These are phyloP conservation scores for Ilyonectria sp. DNA, from an alignment of 2,329 filamentous ascomycete genomes.

Conservation along the genomic window DNA sequence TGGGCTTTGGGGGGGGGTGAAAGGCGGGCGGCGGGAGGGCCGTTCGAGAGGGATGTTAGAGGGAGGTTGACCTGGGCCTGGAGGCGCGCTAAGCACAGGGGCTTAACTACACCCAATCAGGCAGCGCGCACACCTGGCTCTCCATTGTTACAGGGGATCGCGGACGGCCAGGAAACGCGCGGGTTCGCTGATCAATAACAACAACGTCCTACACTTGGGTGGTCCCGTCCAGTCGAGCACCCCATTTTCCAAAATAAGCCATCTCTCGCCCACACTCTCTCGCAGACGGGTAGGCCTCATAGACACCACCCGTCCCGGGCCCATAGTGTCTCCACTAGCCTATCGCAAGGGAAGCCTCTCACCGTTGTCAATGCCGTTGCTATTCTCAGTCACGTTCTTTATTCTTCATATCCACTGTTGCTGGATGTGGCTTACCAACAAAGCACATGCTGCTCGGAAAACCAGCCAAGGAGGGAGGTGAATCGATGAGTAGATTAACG, in stretches of 20 bases:
- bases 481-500: not conserved
- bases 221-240: not conserved
- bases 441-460: not conserved
- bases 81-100: constrained; percentile 43
- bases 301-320: not conserved
- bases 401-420: not conserved
- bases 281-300: not conserved
- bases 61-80: constrained; percentile 48
- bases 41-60: constrained; percentile 46
- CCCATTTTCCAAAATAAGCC: constrained; percentile 26
- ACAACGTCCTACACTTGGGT: constrained; percentile 33
- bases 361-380: not conserved
- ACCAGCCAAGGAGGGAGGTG: not conserved
- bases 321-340: not conserved
- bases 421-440: not conserved
- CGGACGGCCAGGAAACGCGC: constrained; percentile 50
- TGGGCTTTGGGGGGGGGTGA: constrained; percentile 31
- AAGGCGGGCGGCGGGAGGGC: constrained; percentile 44
- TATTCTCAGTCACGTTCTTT: not conserved
- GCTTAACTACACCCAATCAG: constrained; percentile 41
- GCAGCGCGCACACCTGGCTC: constrained; percentile 19
- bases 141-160: constrained; percentile 41
- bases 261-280: not conserved
- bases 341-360: not conserved
- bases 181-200: constrained; percentile 45